Conservation (phyloP, 2,329 filamentous ascomycete genomes). For the Lithohypha guttulata region DNA sequence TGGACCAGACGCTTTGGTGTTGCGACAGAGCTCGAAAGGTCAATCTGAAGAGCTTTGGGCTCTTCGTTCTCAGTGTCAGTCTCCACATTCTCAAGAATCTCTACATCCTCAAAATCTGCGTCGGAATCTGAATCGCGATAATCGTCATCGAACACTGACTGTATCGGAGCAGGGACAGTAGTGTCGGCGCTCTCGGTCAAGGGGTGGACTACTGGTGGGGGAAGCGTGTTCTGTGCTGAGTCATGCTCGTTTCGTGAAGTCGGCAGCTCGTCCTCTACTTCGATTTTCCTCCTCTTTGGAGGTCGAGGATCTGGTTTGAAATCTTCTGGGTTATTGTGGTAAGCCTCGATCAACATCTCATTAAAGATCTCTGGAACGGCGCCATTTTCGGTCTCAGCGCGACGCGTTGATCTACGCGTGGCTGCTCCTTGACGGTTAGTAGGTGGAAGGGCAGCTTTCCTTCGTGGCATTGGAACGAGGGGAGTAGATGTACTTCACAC, state of each 20-base stretch:
- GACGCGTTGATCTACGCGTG: constrained; percentile 17
- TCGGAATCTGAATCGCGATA: constrained; percentile 43
- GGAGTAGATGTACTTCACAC: too few species aligned
- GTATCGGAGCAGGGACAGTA: constrained; percentile 19
- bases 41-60: constrained; percentile 28
- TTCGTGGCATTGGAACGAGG: too few species aligned
- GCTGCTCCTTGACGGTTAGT: neutral
- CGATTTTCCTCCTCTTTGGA: constrained; percentile 31
- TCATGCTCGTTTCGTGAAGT: constrained; percentile 13
- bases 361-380: constrained; percentile 29
- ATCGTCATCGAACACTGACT: constrained; percentile 23
- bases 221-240: neutral
- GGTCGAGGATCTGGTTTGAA: constrained; percentile 23
- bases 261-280: too few species aligned
- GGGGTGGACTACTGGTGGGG: neutral
- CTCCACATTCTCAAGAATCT: constrained; percentile 22
- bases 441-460: too few species aligned
- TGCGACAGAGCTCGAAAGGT: constrained; percentile 20
- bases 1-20: constrained; percentile 13
- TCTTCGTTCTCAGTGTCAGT: constrained; percentile 26
- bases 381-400: constrained; percentile 18
- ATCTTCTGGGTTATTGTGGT: constrained; percentile 15
- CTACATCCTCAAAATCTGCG: constrained; percentile 51
- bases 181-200: constrained; percentile 13
- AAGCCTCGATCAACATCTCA: constrained; percentile 30